Base-by-base conservation (phyloP, 495 filamentous ascomycete genomes). In the Lasiosphaeria hispida region DNA sequence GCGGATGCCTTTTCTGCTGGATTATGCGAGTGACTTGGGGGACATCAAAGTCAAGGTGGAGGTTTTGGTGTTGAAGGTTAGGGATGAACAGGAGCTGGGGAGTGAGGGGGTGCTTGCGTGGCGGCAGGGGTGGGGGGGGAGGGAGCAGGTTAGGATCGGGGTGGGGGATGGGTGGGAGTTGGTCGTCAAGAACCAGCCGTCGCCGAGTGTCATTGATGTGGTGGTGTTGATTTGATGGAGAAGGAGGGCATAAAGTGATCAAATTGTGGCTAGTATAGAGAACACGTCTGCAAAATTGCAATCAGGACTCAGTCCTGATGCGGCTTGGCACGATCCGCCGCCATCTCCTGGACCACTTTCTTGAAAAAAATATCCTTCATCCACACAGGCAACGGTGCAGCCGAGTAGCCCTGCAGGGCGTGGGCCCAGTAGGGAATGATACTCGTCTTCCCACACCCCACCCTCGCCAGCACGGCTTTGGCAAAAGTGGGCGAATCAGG, bases 351-450 rank as follows among this genome's bases (percentile, higher is more conserved):
- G 41, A 47, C 38, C 7, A 18, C 34, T 8, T 39, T 39, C 30
- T 17, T 14, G 10, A 47, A 39, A 5, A 30, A 1, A 10, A 8
- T 35, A 30, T 36, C 30, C 39, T 34, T 42, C 19, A 42, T 10
- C 51, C 38, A 14, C 37, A 38, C 10, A 18, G 51, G 51, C 18
- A 54, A 10, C 17, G 43, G 18, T 18, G 13, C 18, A 4, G 19
- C 33, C 37, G 19, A 8, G 10, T 15, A 18, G 7, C 14, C 19
- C 74, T 61, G 47, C 40, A 72, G 18, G 14, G 66, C 62, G 10
- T 71, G 68, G 35, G 65, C 58, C 63, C 63, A 69, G 23, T 69
- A 63, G 30, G 69, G 65, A 10, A 66, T 61, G 18, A 69, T 59
- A 19, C 52, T 48, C 9, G 47, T 30, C 38, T 52, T 36, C 11